phyloP scores from a whole-genome alignment of 1,284 basidiomycete genomes.

The Cryptococcus hybrid region DNA sequence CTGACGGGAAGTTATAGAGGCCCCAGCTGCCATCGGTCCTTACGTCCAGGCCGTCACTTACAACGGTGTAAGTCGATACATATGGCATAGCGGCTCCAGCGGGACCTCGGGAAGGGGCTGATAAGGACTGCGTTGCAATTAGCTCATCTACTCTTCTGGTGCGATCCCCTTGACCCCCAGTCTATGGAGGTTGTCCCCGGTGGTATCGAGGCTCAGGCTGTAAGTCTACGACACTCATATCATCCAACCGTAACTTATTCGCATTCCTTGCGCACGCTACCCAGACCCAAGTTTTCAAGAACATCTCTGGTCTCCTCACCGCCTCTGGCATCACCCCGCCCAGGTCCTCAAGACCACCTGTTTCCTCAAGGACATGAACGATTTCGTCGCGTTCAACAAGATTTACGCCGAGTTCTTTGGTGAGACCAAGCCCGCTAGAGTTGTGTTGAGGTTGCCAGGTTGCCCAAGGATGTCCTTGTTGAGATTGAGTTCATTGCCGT shows the following conservation, averaged over 20 bases:
- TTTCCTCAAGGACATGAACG: slow-evolving; percentile 89
- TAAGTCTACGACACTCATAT: slow-evolving; percentile 25
- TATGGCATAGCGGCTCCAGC: not conserved
- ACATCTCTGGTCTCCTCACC: slow-evolving; percentile 79
- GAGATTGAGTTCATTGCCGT: slow-evolving; percentile 70
- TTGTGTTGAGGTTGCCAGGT: slow-evolving; percentile 75
- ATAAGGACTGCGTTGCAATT: not conserved
- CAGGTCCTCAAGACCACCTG: slow-evolving; percentile 87
- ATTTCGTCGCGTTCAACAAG: slow-evolving; percentile 79
- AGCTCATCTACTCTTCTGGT: slow-evolving; percentile 81
- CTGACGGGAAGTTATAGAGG: slow-evolving; percentile 55
- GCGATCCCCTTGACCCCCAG: slow-evolving; percentile 63
- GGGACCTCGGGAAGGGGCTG: too few species aligned
- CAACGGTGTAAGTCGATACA: slow-evolving; percentile 58
- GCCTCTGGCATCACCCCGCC: slow-evolving; percentile 73
- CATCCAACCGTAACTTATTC: not conserved
- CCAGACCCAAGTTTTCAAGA: slow-evolving; percentile 74
- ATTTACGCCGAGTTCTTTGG: slow-evolving; percentile 75
- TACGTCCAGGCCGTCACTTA: slow-evolving; percentile 80
- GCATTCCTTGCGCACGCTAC: not conserved
- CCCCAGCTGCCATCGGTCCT: slow-evolving; percentile 82
- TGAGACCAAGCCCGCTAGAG: slow-evolving; percentile 87
- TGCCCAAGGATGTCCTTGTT: slow-evolving; percentile 76
- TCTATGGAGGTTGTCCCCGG: slow-evolving; percentile 72
- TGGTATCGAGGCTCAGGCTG: slow-evolving; percentile 79